phyloP scores from a whole-genome alignment of 1,139 yeast species.

The Pichia sp. region DNA sequence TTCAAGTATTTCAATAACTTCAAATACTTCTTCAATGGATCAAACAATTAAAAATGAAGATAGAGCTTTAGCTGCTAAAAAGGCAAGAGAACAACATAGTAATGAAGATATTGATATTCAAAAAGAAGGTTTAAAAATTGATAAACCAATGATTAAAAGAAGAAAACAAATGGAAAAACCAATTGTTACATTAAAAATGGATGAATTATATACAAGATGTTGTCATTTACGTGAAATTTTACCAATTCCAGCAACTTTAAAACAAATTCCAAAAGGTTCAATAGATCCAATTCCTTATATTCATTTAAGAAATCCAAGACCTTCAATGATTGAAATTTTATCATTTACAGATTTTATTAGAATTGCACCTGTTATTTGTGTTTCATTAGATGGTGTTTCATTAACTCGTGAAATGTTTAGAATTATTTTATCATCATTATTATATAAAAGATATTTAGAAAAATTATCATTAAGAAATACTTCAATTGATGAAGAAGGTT shows the following conservation, averaged over 20 bases:
- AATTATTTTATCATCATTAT: slow-evolving; percentile 53
- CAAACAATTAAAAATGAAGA: slow-evolving; percentile 26
- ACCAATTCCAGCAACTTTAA: slow-evolving; percentile 86
- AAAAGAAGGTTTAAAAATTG: slow-evolving; percentile 34
- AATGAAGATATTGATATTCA: slow-evolving; percentile 16
- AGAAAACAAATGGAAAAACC: slow-evolving; percentile 44
- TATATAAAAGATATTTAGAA: slow-evolving; percentile 54
- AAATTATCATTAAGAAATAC: slow-evolving; percentile 68
- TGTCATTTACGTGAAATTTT: slow-evolving; percentile 88
- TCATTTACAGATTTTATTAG: slow-evolving; percentile 71
- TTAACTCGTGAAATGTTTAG: slow-evolving; percentile 60
- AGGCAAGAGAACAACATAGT: slow-evolving; percentile 21
- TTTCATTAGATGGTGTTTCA: slow-evolving; percentile 65
- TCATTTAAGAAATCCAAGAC: slow-evolving; percentile 64
- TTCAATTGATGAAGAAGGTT: slow-evolving; percentile 60
- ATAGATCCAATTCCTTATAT: slow-evolving; percentile 61
- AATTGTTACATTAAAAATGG: slow-evolving; percentile 41
- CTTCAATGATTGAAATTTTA: slow-evolving; percentile 66
- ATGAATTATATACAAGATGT: slow-evolving; percentile 78
- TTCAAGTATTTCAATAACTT: slow-evolving; percentile 12
- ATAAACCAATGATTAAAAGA: slow-evolving; percentile 43
- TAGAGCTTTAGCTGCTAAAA: slow-evolving; percentile 25
- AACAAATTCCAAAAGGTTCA: slow-evolving; percentile 65
- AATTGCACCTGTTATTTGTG: slow-evolving; percentile 63
- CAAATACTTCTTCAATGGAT: slow-evolving; percentile 22